These are phyloP conservation scores for Fusarium mexicanum DNA, from an alignment of 2,329 filamentous ascomycete species.

Conservation along the genomic window DNA sequence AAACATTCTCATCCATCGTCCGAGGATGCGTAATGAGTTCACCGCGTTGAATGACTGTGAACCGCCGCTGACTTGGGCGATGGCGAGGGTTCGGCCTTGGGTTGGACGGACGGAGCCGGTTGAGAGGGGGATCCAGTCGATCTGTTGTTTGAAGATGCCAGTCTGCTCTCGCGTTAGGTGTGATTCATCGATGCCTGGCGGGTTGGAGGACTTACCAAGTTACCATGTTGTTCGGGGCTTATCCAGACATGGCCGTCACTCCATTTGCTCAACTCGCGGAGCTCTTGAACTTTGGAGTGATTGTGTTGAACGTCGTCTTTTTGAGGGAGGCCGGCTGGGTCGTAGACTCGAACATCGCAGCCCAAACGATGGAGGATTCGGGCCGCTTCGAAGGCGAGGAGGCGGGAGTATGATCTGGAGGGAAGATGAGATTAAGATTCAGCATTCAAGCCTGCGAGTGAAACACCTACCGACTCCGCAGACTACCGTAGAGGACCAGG, in stretches of 20 bases:
- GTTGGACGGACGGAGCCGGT: neutral
- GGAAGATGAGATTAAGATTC: fast-evolving
- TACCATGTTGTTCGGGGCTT: neutral
- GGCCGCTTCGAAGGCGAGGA: neutral
- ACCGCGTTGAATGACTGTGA: neutral
- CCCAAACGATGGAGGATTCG: neutral
- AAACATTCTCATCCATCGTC: constrained; percentile 8
- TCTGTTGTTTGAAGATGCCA: constrained; percentile 5
- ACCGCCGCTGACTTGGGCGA: neutral
- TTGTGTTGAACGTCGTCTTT: neutral
- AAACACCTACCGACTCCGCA: neutral
- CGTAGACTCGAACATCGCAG: neutral
- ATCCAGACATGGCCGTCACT: neutral
- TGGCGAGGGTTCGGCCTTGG: neutral
- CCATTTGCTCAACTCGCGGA: neutral
- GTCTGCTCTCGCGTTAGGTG: neutral
- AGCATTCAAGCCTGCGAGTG: fast-evolving
- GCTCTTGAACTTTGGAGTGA: neutral
- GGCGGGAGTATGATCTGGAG: neutral
- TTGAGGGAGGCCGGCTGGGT: neutral
- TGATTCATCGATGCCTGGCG: too few species aligned
- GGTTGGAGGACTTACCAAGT: neutral
- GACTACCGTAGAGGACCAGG: neutral
- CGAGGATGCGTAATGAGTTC: fast-evolving
- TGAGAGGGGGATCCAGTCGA: neutral